A percentile compares a stretch with the other conserved stretches of the same genome.
These are phyloP conservation scores for Typha latifolia DNA, from an alignment of 176 grass and related monocot species.

Conservation along the genomic window DNA sequence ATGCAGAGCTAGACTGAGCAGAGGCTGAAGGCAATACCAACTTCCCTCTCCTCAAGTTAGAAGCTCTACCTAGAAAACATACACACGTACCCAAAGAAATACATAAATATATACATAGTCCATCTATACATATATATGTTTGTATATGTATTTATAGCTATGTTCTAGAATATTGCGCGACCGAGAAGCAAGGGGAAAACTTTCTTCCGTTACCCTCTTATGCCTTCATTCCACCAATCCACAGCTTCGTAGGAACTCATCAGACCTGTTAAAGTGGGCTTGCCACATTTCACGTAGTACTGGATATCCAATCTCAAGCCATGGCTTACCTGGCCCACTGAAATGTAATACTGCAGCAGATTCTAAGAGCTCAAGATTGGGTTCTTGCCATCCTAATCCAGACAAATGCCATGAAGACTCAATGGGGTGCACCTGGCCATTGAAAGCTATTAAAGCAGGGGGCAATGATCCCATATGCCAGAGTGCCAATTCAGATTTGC, in stretches of 20 bases:
- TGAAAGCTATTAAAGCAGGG: constrained; percentile 71
- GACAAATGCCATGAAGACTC: constrained; percentile 58
- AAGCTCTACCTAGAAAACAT: constrained; percentile 22
- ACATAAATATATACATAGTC: too few species aligned
- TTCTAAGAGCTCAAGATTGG: constrained; percentile 40
- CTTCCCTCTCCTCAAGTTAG: constrained; percentile 73
- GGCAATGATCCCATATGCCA: constrained; percentile 62
- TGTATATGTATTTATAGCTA: constrained; percentile 13
- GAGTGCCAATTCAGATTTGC: constrained; percentile 46
- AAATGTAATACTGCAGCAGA: constrained; percentile 65
- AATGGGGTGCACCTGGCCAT: constrained; percentile 38
- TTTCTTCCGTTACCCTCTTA: neutral
- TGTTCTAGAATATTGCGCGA: neutral
- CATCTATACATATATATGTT: too few species aligned
- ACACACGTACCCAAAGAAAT: neutral
- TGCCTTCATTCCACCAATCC: constrained; percentile 36
- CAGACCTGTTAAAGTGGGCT: constrained; percentile 48
- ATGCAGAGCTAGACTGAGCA: constrained; percentile 35
- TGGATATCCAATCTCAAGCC: constrained; percentile 65
- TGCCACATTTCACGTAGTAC: constrained; percentile 58
- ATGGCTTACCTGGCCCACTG: constrained; percentile 85
- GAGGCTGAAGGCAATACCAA: constrained; percentile 91
- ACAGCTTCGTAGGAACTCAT: constrained; percentile 57
- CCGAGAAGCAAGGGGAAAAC: neutral
- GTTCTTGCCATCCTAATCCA: constrained; percentile 47